Evolutionary conservation across 768 basidiomycete genomes (phyloP), one percentile per base, ranked within the genome.

Genomic region (Podaxis sp.): DNA sequence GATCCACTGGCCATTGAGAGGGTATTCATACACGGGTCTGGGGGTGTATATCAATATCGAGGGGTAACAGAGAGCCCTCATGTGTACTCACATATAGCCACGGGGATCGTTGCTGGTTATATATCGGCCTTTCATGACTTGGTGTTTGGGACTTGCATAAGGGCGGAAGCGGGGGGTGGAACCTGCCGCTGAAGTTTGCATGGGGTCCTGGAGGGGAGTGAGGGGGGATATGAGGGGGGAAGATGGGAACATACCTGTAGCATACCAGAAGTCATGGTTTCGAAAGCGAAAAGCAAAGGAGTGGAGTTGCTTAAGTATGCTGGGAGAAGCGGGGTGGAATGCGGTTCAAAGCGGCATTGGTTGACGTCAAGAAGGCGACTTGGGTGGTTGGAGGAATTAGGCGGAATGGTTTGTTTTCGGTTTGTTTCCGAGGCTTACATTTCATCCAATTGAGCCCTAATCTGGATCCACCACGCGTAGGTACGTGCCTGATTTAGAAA

Each of bases 21-120:
- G 91, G 68, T 94, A 95, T 72, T 95, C 93, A 69, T 91, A 94
- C 11, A 95, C 93, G 12, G 92, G 91, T 59, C 93, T 85, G 64
- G 37, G n/a, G 36, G 12, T 22, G 55, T 7, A n/a, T 17, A 15
- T 61, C 41, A 66, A 60, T 24, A 65, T 46, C n/a, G 51, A 29
- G 33, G 63, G 53, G 81, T 67, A 47, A 54, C 33, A 25, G 50
- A 25, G 38, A 3, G 41, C 17, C 15, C 43, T 57, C 33, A 53
- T 19, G 43, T 37, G 51, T n/a, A 41, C 89, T 67, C 61, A 94
- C 92, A 94, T 93, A 76, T 94, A 94, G 15, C 92, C 92, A 68
- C 92, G 79, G 25, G 91, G 88, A 77, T 94, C 93, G 69, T 93
- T 94, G 75, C 88, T 90, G 29, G 92, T 94, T 71, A 94, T 94